Evolutionary conservation across 306 rosid species (phyloP).

Genomic region (Argentina anserina): DNA sequence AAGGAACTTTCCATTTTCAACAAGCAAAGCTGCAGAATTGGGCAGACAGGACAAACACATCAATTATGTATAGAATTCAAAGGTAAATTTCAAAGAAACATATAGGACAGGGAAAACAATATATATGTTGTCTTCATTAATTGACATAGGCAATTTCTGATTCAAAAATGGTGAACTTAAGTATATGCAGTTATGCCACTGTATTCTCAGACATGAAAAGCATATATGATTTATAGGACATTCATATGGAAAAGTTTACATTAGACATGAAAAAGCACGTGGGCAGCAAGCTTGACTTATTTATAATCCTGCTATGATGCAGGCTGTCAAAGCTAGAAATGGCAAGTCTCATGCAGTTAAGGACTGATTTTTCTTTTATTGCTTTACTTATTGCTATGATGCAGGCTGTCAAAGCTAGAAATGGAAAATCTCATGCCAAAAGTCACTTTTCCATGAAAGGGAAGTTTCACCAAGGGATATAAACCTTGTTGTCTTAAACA

Average conservation of each 20-base stretch:
- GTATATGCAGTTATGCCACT: background rate
- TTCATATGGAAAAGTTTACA: background rate
- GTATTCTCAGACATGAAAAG: background rate
- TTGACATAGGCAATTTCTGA: background rate
- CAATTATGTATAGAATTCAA: background rate
- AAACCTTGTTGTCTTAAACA: background rate
- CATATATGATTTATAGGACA: background rate
- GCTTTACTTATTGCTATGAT: no score
- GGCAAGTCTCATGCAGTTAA: background rate
- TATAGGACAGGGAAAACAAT: background rate
- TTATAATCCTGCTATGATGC: background rate
- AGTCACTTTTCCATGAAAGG: background rate
- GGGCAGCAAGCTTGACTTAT: background rate
- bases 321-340: background rate
- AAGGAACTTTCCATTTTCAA: conserved; percentile 88
- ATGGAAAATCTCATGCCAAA: background rate
- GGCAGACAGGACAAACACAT: background rate
- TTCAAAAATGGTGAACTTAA: background rate
- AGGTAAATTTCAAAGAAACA: background rate
- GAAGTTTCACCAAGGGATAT: background rate
- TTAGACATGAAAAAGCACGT: background rate
- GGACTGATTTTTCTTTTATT: background rate
- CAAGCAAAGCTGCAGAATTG: conserved; percentile 60
- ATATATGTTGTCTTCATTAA: background rate
- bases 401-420: background rate